Percentiles rank a stretch among this genome's conserved stretches.
Conservation (phyloP, 1,284 basidiomycete genomes). For the Taiwanofungus camphoratus region DNA sequence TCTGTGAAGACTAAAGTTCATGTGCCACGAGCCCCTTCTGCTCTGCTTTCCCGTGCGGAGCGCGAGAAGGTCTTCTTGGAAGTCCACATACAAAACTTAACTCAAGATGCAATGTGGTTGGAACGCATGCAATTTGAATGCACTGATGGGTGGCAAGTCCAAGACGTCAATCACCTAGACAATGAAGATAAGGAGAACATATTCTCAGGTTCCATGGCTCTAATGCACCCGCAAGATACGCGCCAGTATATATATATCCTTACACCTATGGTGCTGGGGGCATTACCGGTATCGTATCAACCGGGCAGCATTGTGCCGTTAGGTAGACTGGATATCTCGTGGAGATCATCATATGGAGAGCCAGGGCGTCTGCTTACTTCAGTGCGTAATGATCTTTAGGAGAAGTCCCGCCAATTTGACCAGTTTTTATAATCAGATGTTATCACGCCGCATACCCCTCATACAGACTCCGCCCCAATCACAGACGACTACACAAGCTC, state of each 20-base stretch:
- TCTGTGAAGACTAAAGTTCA: slow-evolving; percentile 90
- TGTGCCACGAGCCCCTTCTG: slow-evolving; percentile 63
- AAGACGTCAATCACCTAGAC: slow-evolving; percentile 44
- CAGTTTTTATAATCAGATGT: slow-evolving; percentile 45
- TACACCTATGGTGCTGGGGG: slow-evolving; percentile 41
- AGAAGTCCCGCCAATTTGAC: no score
- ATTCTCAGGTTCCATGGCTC: slow-evolving; percentile 55
- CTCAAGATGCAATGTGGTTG: slow-evolving; percentile 71
- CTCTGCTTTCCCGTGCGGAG: slow-evolving; percentile 52
- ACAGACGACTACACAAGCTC: slow-evolving; percentile 22
- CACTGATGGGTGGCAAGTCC: slow-evolving; percentile 60
- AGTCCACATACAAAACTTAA: slow-evolving; percentile 83
- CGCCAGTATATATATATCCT: slow-evolving; percentile 84
- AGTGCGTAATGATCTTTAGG: slow-evolving; percentile 33
- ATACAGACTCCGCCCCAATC: slow-evolving; percentile 25
- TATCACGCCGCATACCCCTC: slow-evolving; percentile 66
- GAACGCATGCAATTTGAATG: slow-evolving; percentile 71
- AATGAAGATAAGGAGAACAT: slow-evolving; percentile 31
- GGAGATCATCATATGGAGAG: slow-evolving; percentile 77
- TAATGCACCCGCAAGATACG: slow-evolving; percentile 77
- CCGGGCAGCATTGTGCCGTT: slow-evolving; percentile 72
- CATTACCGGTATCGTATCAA: slow-evolving; percentile 45
- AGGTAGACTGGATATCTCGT: slow-evolving; percentile 77
- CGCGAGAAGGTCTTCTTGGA: slow-evolving; percentile 82
- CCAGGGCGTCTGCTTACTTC: slow-evolving; percentile 80